Evolutionary conservation across 179 eudicot genomes (phyloP).

Genomic region (Amaranthus tricolor): DNA sequence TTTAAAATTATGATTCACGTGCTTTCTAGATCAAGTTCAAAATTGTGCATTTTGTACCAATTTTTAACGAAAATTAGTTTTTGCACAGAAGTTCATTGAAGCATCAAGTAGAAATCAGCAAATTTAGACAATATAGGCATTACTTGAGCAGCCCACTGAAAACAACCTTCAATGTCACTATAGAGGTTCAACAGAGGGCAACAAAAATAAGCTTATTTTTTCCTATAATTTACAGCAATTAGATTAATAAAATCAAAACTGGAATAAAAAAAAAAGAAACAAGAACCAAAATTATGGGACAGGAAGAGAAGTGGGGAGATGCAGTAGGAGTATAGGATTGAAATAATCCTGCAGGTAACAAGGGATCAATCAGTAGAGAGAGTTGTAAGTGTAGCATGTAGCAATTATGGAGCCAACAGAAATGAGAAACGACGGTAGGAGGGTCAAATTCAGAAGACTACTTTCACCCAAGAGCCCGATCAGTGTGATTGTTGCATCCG

Average conservation of each 20-base stretch:
- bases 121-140: constrained; percentile 2
- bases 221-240: constrained; percentile 20
- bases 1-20: no score
- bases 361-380: constrained; percentile 28
- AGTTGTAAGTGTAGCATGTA: constrained; percentile 43
- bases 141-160: constrained; percentile 5
- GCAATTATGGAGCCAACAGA: constrained; percentile 36
- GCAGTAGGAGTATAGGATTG: background rate
- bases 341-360: background rate
- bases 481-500: constrained; percentile 43
- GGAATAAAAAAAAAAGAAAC: background rate
- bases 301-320: background rate
- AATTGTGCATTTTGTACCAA: no score
- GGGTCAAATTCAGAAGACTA: constrained; percentile 37
- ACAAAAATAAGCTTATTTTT: constrained; percentile 11
- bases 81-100: background rate
- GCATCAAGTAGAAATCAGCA: background rate
- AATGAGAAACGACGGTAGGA: constrained; percentile 37
- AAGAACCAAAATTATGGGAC: constrained; percentile 4
- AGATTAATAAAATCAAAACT: constrained; percentile 5
- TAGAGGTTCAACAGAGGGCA: background rate
- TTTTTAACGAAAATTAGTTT: no score
- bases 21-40: no score
- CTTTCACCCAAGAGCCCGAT: constrained; percentile 43
- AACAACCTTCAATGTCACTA: background rate